Conservation (phyloP, 257 asterid genomes). For the Scutellaria galericulata region DNA sequence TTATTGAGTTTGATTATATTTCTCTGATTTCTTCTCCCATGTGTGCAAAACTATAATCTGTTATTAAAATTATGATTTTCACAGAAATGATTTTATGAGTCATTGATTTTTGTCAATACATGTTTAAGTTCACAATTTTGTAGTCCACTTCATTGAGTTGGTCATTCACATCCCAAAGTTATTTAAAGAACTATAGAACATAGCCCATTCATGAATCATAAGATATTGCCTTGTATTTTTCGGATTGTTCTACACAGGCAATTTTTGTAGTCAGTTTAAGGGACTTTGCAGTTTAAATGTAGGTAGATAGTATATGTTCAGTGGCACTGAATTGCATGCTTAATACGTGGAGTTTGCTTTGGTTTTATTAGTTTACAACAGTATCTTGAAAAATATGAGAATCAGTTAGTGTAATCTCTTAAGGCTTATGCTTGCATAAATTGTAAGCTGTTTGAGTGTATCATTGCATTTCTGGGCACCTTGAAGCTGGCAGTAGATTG, state of each 20-base stretch:
- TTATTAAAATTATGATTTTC: neutral
- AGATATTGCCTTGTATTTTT: constrained; percentile 3
- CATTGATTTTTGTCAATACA: neutral
- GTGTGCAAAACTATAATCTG: neutral
- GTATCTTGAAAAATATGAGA: neutral
- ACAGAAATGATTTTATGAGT: neutral
- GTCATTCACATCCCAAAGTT: neutral
- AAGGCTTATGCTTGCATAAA: neutral
- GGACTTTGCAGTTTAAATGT: neutral
- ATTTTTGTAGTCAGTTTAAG: neutral
- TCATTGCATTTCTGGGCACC: neutral
- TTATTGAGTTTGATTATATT: neutral
- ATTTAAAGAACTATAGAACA: neutral
- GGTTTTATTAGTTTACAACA: neutral
- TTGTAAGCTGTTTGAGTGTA: neutral
- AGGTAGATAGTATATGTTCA: neutral
- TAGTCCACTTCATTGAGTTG: neutral
- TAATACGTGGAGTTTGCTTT: neutral
- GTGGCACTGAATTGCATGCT: neutral
- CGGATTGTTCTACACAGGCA: neutral
- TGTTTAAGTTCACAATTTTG: neutral
- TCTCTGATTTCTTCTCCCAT: neutral
- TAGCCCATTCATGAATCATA: neutral
- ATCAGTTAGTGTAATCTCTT: neutral
- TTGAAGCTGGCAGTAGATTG: constrained; percentile 4